These are phyloP conservation scores for Blastocystis sp. DNA, from an alignment of 352 stramenopile species.

Conservation along the genomic window DNA sequence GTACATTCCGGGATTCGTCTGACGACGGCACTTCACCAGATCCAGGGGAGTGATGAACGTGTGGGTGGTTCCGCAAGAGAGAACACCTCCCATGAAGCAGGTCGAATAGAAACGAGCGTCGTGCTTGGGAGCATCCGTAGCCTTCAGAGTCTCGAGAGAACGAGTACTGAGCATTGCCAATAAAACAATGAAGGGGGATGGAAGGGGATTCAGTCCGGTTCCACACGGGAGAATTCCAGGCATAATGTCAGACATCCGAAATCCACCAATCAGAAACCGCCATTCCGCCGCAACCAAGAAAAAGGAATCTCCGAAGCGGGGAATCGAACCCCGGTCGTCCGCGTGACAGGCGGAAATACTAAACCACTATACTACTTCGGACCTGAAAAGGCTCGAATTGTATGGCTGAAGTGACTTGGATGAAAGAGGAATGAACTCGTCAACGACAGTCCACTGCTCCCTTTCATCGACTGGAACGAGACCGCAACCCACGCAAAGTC, in stretches of 20 bases:
- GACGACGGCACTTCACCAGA: constrained; percentile 87
- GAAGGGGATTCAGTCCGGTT: too few species aligned
- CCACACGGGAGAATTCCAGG: too few species aligned
- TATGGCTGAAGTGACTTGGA: background rate
- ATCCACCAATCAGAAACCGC: too few species aligned
- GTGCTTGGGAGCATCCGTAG: constrained; percentile 61
- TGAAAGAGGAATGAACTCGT: too few species aligned
- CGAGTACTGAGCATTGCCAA: background rate
- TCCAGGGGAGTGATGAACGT: constrained; percentile 80
- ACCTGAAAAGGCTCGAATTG: background rate
- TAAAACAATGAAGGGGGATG: too few species aligned
- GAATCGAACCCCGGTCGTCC: constrained; percentile 55
- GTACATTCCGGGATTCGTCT: constrained; percentile 73
- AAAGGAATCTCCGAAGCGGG: constrained; percentile 43
- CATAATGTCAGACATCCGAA: too few species aligned
- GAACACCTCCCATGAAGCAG: constrained; percentile 80
- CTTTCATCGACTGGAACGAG: too few species aligned
- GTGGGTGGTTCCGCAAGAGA: constrained; percentile 82
- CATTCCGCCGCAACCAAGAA: too few species aligned
- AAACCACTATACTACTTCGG: constrained; percentile 54
- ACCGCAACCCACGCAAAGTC: too few species aligned
- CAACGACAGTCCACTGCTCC: too few species aligned
- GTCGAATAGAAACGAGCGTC: constrained; percentile 81
- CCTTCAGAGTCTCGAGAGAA: background rate
- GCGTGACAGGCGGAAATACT: constrained; percentile 56